Conservation (phyloP, 495 filamentous ascomycete genomes). For the Parmelia sp. region DNA sequence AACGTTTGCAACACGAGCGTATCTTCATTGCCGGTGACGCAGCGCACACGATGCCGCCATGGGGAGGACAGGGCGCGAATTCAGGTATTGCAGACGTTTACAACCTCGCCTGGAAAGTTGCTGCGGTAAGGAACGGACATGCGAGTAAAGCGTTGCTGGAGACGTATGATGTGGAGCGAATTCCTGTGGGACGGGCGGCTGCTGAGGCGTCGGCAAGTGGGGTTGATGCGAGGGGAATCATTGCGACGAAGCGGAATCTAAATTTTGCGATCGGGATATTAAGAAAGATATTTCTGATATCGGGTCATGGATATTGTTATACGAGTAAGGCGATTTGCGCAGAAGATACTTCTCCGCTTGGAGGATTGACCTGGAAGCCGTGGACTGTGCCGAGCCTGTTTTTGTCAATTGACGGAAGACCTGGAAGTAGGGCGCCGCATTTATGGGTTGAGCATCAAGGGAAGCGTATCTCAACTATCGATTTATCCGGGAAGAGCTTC, state of each 20-base stretch:
- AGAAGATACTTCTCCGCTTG: conserved; percentile 15
- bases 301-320: conserved; percentile 14
- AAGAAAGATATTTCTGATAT: not conserved
- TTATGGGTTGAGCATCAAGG: conserved; percentile 13
- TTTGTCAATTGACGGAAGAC: conserved; percentile 10
- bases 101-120: conserved; percentile 45
- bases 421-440: conserved; percentile 12
- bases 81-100: conserved; percentile 44
- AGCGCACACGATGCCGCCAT: conserved; percentile 44
- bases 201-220: conserved; percentile 14
- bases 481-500: conserved; percentile 10
- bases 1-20: conserved; percentile 30
- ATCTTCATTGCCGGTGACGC: conserved; percentile 47
- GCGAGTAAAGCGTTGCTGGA: conserved; percentile 39
- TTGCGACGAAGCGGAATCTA: not conserved
- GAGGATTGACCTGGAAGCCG: conserved; percentile 14
- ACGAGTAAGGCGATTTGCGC: conserved; percentile 6
- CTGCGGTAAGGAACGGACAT: conserved; percentile 37
- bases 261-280: not conserved
- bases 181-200: conserved; percentile 34
- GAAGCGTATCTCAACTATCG: conserved; percentile 13
- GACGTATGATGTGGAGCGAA: conserved; percentile 46
- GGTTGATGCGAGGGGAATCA: conserved; percentile 15
- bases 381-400: conserved; percentile 14
- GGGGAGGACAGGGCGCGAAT: conserved; percentile 45